Conservation (phyloP, 352 stramenopile genomes). For the Phytophthora hibernalis region DNA sequence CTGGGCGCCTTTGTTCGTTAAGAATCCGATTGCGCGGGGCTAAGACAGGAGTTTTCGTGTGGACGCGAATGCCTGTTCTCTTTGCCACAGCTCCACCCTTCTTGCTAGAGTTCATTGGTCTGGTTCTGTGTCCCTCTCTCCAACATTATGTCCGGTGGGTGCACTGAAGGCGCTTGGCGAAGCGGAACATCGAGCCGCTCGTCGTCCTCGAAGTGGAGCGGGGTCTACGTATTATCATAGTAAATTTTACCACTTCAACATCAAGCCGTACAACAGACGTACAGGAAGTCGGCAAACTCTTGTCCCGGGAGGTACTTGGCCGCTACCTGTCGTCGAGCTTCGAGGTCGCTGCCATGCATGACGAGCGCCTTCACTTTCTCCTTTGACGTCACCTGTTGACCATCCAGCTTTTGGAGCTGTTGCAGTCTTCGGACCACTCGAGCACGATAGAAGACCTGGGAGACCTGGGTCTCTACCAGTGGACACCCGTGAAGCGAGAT, state of each 20-base stretch:
- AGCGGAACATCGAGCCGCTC: constrained; percentile 39
- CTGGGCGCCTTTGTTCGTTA: not conserved
- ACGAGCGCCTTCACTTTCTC: constrained; percentile 81
- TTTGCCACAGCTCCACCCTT: not conserved
- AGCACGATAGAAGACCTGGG: constrained; percentile 59
- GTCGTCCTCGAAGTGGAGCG: constrained; percentile 63
- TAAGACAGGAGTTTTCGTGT: constrained; percentile 12
- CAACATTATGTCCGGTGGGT: not conserved
- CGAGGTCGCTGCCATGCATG: constrained; percentile 77
- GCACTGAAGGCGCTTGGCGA: constrained; percentile 3
- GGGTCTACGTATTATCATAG: constrained; percentile 39
- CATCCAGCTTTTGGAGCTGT: constrained; percentile 65
- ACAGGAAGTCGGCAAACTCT: constrained; percentile 77
- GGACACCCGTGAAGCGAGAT: constrained; percentile 58
- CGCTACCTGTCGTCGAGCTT: constrained; percentile 62
- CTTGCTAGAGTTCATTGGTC: constrained; percentile 3
- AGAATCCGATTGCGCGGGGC: not conserved
- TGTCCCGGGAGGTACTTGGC: constrained; percentile 55
- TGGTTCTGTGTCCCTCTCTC: constrained; percentile 1
- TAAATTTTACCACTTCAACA: constrained; percentile 15
- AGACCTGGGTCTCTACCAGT: constrained; percentile 44
- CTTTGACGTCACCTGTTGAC: constrained; percentile 60
- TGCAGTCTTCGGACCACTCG: constrained; percentile 66
- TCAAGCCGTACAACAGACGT: constrained; percentile 26
- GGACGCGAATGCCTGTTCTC: no score